These are phyloP conservation scores for Emiliania huxleyi DNA, from an alignment of 78 protist genomes.

Conservation along the genomic window DNA sequence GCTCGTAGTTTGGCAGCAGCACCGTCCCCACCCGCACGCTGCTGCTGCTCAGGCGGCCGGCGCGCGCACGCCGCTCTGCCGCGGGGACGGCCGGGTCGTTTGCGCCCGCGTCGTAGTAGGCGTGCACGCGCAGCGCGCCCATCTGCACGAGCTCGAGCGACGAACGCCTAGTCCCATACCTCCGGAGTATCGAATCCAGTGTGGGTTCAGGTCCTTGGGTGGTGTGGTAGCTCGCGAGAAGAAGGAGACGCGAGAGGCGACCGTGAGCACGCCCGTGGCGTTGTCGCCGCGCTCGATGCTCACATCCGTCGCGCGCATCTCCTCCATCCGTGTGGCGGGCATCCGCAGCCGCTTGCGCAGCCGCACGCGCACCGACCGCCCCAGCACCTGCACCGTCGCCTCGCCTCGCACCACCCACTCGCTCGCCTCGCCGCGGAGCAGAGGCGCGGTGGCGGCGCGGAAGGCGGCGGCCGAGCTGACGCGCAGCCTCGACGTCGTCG, in stretches of 20 bases:
- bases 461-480: not conserved
- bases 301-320: not conserved
- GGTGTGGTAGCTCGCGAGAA: not conserved
- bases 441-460: not conserved
- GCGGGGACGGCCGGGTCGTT: not conserved
- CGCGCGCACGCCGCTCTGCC: no score
- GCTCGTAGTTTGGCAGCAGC: not conserved
- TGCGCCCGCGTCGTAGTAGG: not conserved
- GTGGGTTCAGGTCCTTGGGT: no score
- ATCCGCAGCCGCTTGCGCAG: not conserved
- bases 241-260: not conserved
- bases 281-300: not conserved
- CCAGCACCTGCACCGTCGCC: not conserved
- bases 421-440: not conserved
- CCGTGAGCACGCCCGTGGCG: not conserved
- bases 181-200: no score
- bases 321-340: not conserved
- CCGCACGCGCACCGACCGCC: not conserved
- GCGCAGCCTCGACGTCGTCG: not conserved
- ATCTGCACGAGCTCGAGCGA: not conserved
- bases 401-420: not conserved
- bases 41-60: no score
- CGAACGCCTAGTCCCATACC: no score
- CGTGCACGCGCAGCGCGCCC: not conserved
- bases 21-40: not conserved